Evolutionary conservation across 106 monocot species (phyloP).

Genomic region (Hemerocallis citrina): DNA sequence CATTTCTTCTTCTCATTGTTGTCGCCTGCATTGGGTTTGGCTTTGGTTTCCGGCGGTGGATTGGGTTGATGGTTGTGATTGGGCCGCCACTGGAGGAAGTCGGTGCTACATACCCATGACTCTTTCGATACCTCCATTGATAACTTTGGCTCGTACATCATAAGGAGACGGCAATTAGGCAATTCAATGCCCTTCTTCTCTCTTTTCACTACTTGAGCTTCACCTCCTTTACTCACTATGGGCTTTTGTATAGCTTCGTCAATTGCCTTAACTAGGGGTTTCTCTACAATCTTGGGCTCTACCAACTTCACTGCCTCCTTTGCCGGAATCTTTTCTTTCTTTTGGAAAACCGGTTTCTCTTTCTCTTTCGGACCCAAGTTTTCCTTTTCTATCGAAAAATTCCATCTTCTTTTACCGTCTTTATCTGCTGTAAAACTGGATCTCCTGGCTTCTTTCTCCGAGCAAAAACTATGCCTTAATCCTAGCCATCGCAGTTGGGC

Average conservation of each 20-base stretch:
- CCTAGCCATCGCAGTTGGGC: too few species aligned
- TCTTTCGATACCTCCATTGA: slow-evolving; percentile 99
- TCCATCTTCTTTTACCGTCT: slow-evolving; percentile 44
- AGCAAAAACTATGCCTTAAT: slow-evolving; percentile 43
- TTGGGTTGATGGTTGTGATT: slow-evolving; percentile 21
- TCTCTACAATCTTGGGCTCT: slow-evolving; percentile 8
- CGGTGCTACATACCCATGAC: slow-evolving; percentile 89
- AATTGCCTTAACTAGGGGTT: not conserved
- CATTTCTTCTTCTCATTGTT: not conserved
- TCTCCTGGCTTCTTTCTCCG: slow-evolving; percentile 35
- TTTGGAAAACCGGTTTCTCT: too few species aligned
- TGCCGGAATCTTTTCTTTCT: slow-evolving; percentile 9
- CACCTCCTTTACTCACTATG: slow-evolving; percentile 10
- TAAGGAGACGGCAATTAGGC: slow-evolving; percentile 84
- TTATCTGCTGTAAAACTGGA: slow-evolving; percentile 51
- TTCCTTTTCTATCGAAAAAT: slow-evolving; percentile 51
- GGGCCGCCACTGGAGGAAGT: slow-evolving; percentile 61
- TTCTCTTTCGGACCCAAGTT: slow-evolving; percentile 12
- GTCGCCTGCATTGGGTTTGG: not conserved
- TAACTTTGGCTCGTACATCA: slow-evolving; percentile 98
- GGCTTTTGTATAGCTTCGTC: not conserved
- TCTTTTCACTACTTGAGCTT: not conserved
- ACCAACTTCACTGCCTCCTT: slow-evolving; percentile 1
- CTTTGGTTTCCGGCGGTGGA: slow-evolving; percentile 4
- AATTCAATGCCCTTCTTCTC: slow-evolving; percentile 26